A percentile compares a stretch with the other conserved stretches of the same genome.
phyloP scores from a whole-genome alignment of 1,284 basidiomycete genomes.

The Ceratobasidium sp. region DNA sequence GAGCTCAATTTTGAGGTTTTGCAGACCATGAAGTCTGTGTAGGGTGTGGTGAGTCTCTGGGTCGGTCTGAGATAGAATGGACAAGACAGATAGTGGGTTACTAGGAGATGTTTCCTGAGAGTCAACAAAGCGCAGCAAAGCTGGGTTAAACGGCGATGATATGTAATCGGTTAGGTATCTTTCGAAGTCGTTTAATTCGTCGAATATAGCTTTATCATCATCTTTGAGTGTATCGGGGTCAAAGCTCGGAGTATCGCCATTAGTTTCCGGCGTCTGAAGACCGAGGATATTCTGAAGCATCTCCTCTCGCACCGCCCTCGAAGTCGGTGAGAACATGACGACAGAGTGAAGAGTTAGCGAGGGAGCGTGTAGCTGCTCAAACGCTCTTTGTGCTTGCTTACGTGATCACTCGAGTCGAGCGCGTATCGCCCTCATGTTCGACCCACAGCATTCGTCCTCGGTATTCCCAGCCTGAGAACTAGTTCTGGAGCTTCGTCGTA shows the following conservation, averaged over 20 bases:
- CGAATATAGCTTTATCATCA: background rate
- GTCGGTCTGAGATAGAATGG: background rate
- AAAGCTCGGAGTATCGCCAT: background rate
- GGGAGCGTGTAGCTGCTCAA: too few relatives aligned
- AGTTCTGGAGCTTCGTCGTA: too few relatives aligned
- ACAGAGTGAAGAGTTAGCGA: background rate
- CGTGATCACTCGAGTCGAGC: too few relatives aligned
- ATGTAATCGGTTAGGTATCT: background rate
- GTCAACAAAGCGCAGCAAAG: background rate
- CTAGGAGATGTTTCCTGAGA: background rate
- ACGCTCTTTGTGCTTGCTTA: too few relatives aligned
- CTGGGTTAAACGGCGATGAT: background rate
- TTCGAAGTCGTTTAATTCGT: conserved; percentile 3
- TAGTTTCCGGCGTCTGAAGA: background rate
- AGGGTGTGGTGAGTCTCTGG: background rate
- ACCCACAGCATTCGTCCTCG: too few relatives aligned
- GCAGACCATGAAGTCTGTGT: background rate
- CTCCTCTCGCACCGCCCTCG: background rate
- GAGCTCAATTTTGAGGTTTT: background rate
- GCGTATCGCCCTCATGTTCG: too few relatives aligned
- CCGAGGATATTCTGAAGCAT: background rate
- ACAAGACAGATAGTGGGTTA: background rate
- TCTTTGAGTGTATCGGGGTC: background rate
- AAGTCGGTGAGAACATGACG: background rate
- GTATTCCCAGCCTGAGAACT: too few relatives aligned